Percentiles rank a stretch among this genome's conserved stretches.
phyloP scores from a whole-genome alignment of 805 yeast genomes.

The Candida maris region DNA sequence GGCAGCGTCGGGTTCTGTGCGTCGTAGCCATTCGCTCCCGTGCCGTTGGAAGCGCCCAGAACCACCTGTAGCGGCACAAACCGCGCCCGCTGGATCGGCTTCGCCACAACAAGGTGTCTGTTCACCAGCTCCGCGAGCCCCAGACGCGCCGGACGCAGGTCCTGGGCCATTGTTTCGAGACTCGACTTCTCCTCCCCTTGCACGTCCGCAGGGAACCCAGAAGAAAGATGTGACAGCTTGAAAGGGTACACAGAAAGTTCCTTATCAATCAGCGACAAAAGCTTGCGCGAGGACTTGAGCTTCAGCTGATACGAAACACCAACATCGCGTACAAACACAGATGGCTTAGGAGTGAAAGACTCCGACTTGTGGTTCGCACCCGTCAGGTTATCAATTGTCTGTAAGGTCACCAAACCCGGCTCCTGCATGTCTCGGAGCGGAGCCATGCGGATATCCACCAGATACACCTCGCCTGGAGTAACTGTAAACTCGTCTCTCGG shows the following conservation, averaged over 20 bases:
- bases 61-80: slow-evolving; percentile 69
- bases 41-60: slow-evolving; percentile 59
- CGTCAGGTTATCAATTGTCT: slow-evolving; percentile 58
- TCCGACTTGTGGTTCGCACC: slow-evolving; percentile 58
- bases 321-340: slow-evolving; percentile 80
- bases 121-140: slow-evolving; percentile 80
- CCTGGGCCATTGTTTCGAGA: slow-evolving; percentile 45
- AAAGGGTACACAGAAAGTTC: slow-evolving; percentile 85
- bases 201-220: slow-evolving; percentile 54
- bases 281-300: slow-evolving; percentile 66
- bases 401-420: slow-evolving; percentile 66
- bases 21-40: slow-evolving; percentile 65
- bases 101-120: slow-evolving; percentile 70
- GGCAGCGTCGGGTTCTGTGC: slow-evolving; percentile 61
- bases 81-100: slow-evolving; percentile 68
- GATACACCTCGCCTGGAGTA: slow-evolving; percentile 79
- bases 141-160: slow-evolving; percentile 59
- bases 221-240: slow-evolving; percentile 71
- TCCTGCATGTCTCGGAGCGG: slow-evolving; percentile 49
- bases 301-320: slow-evolving; percentile 77
- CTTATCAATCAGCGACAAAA: slow-evolving; percentile 68
- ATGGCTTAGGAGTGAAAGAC: slow-evolving; percentile 55
- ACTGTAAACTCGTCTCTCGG: slow-evolving; percentile 76
- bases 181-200: slow-evolving; percentile 37
- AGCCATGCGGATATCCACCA: slow-evolving; percentile 78